Percentiles rank a stretch among this genome's conserved stretches.
Evolutionary conservation across 2,329 filamentous ascomycete genomes (phyloP).

Genomic region (Harringtonia lauricola): DNA sequence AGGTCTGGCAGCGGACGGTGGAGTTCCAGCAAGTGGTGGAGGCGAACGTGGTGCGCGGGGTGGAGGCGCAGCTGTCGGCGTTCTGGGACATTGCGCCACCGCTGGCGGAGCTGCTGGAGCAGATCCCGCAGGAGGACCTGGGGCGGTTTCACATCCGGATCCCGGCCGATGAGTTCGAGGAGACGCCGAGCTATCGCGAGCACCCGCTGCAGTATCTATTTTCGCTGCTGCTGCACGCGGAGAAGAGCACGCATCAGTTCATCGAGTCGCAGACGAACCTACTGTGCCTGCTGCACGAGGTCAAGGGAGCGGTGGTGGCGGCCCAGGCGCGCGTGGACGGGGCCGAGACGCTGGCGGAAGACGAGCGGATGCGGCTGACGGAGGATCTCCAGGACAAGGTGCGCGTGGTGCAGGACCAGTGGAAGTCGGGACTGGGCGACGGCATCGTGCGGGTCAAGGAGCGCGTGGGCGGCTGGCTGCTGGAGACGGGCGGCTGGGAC

Average conservation of each 20-base stretch:
- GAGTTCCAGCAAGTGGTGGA: conserved; percentile 73
- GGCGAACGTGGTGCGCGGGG: conserved; percentile 73
- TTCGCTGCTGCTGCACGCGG: conserved; percentile 71
- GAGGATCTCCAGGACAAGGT: conserved; percentile 91
- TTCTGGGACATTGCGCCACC: conserved; percentile 97
- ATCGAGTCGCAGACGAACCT: conserved; percentile 92
- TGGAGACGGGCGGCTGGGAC: conserved; percentile 79
- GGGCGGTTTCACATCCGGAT: conserved; percentile 62
- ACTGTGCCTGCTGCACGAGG: conserved; percentile 81
- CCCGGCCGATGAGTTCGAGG: conserved; percentile 65
- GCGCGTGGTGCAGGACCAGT: conserved; percentile 79
- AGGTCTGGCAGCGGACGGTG: conserved; percentile 61
- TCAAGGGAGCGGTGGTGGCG: conserved; percentile 65
- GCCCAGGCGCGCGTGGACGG: conserved; percentile 45
- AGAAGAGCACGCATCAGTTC: conserved; percentile 92
- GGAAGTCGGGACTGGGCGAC: conserved; percentile 76
- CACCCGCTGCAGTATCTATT: conserved; percentile 89
- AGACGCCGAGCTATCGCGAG: conserved; percentile 71
- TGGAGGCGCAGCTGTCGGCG: conserved; percentile 82
- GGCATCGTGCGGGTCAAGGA: conserved; percentile 63
- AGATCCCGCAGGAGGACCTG: conserved; percentile 49
- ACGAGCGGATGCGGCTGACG: conserved; percentile 62
- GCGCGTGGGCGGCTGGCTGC: conserved; percentile 60
- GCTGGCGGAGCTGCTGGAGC: conserved; percentile 66
- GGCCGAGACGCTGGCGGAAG: conserved; percentile 41